Conservation (phyloP, 768 basidiomycete genomes). For the Collybia mongolica region DNA sequence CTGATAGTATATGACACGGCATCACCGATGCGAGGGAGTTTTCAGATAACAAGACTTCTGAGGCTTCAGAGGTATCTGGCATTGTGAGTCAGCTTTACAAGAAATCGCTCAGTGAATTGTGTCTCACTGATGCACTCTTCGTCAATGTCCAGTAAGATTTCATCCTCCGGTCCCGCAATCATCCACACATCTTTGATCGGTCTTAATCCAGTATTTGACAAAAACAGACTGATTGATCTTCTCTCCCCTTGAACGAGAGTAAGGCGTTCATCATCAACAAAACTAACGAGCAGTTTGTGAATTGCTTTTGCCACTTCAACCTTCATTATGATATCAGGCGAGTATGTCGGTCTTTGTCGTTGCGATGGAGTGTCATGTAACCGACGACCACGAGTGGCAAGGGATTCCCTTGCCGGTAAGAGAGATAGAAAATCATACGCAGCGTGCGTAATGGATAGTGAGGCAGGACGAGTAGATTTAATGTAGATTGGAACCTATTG, state of each 20-base stretch:
- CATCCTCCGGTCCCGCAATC: conserved; percentile 57
- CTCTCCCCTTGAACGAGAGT: conserved; percentile 70
- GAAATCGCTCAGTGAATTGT: no score
- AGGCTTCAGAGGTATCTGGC: conserved; percentile 11
- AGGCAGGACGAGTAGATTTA: conserved; percentile 47
- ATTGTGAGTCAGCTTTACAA: no score
- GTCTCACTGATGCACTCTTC: conserved; percentile 10
- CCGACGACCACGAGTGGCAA: conserved; percentile 70
- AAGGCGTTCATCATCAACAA: conserved; percentile 51
- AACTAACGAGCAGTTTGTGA: conserved; percentile 60
- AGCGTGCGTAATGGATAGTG: conserved; percentile 55
- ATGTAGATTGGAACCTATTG: conserved; percentile 62
- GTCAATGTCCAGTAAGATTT: conserved; percentile 49
- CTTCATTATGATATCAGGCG: conserved; percentile 59
- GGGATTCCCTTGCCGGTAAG: conserved; percentile 63
- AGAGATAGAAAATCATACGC: conserved; percentile 73
- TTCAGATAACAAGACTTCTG: conserved; percentile 40
- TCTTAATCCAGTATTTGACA: conserved; percentile 66
- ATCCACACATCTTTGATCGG: conserved; percentile 72
- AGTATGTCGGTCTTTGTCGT: conserved; percentile 67
- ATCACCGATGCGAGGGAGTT: conserved; percentile 51
- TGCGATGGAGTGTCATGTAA: conserved; percentile 76
- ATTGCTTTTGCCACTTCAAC: conserved; percentile 63
- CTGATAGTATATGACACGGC: conserved; percentile 47
- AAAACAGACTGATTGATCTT: conserved; percentile 47